Percentiles rank a stretch among this genome's conserved stretches.
phyloP scores from a whole-genome alignment of 2,329 filamentous ascomycete species.

The Coniella vitis region DNA sequence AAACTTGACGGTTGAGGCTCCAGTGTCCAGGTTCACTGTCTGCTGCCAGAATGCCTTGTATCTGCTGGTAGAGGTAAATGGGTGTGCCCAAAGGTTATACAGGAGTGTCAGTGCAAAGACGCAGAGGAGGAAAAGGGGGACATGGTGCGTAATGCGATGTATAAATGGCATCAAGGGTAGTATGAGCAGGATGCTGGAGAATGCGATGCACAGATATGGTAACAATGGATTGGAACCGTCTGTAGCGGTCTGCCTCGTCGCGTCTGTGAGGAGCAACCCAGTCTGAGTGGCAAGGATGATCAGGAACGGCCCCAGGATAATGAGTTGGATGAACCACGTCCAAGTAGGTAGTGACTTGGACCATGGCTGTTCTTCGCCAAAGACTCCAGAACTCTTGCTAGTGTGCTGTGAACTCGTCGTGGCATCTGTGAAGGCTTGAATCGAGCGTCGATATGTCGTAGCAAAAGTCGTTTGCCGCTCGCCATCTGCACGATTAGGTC shows the following conservation, averaged over 20 bases:
- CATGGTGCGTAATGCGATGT: conserved; percentile 75
- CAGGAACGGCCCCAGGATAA: conserved; percentile 71
- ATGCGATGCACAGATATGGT: conserved; percentile 64
- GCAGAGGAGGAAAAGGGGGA: conserved; percentile 69
- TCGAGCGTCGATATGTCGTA: conserved; percentile 47
- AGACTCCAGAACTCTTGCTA: conserved; percentile 33
- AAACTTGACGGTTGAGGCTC: conserved; percentile 62
- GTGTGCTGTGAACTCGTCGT: conserved; percentile 16
- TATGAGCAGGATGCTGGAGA: conserved; percentile 64
- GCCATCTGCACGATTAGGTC: conserved; percentile 22
- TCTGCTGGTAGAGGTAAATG: conserved; percentile 71
- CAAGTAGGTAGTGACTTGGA: conserved; percentile 70
- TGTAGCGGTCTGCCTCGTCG: conserved; percentile 71
- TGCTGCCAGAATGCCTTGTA: conserved; percentile 88
- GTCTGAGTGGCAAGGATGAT: conserved; percentile 73
- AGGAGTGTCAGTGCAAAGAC: conserved; percentile 69
- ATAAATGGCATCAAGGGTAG: conserved; percentile 76
- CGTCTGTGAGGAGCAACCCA: conserved; percentile 63
- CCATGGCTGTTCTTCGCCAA: conserved; percentile 77
- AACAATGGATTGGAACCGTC: conserved; percentile 70
- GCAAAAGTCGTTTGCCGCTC: conserved; percentile 41
- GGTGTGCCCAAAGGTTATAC: conserved; percentile 83
- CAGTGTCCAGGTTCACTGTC: conserved; percentile 66
- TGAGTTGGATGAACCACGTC: conserved; percentile 83
- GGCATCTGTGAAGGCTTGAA: conserved; percentile 25